Evolutionary conservation across 2,329 filamentous ascomycete species (phyloP).

Genomic region (Talaromyces sp.): DNA sequence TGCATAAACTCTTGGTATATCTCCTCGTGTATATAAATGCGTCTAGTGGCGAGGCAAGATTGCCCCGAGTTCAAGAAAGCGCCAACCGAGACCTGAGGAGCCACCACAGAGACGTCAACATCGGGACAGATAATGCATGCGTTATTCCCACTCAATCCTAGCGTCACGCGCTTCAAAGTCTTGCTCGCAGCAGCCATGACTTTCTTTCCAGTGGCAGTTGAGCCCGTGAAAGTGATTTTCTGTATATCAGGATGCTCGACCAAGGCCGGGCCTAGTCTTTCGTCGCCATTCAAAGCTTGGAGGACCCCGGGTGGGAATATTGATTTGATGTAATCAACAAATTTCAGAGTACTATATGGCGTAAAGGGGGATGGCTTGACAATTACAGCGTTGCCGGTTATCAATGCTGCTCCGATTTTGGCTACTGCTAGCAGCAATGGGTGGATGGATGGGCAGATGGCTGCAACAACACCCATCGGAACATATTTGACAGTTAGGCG

Average conservation of each 20-base stretch:
- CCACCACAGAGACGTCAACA: slow-evolving; percentile 42
- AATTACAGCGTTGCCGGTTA: slow-evolving; percentile 55
- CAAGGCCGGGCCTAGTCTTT: slow-evolving; percentile 53
- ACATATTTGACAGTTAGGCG: slow-evolving; percentile 44
- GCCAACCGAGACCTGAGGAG: slow-evolving; percentile 40
- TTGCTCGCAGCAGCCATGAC: slow-evolving; percentile 50
- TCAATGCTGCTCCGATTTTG: slow-evolving; percentile 50
- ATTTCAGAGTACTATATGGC: slow-evolving; percentile 52
- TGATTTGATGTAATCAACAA: slow-evolving; percentile 49
- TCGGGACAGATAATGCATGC: slow-evolving; percentile 54
- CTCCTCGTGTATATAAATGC: slow-evolving; percentile 56
- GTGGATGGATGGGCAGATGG: slow-evolving; percentile 51
- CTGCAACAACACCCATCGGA: slow-evolving; percentile 47
- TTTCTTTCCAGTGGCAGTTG: slow-evolving; percentile 49
- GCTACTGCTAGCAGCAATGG: slow-evolving; percentile 44
- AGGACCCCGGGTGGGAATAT: slow-evolving; percentile 56
- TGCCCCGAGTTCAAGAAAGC: slow-evolving; percentile 56
- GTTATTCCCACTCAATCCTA: slow-evolving; percentile 56
- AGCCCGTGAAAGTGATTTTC: slow-evolving; percentile 60
- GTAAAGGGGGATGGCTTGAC: slow-evolving; percentile 57
- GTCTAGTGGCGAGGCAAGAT: slow-evolving; percentile 53
- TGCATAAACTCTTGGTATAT: slow-evolving; percentile 51
- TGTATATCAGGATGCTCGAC: slow-evolving; percentile 54
- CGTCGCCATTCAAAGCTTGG: slow-evolving; percentile 54
- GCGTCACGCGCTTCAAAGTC: slow-evolving; percentile 54